phyloP scores from a whole-genome alignment of 2,329 filamentous ascomycete species.

The Aspergillus novoparasiticus region DNA sequence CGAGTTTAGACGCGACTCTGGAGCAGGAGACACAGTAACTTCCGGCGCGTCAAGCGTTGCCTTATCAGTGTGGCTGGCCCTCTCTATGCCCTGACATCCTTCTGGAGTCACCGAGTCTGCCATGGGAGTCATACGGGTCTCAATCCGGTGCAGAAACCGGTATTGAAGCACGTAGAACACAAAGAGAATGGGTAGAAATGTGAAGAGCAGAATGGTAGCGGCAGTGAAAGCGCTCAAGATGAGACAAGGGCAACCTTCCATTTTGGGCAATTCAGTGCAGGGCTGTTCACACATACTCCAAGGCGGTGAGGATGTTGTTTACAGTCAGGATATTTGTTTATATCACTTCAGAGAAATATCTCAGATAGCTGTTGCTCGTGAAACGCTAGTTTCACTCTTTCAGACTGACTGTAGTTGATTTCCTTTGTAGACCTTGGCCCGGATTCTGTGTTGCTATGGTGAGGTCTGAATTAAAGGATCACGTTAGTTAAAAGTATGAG shows the following conservation, averaged over 20 bases:
- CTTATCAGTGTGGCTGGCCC: background rate
- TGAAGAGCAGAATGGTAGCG: background rate
- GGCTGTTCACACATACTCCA: background rate
- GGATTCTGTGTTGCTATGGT: background rate
- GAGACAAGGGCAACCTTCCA: slow-evolving; percentile 15
- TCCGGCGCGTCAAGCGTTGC: background rate
- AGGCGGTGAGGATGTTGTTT: background rate
- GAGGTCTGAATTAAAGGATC: background rate
- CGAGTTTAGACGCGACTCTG: background rate
- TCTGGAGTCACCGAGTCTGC: background rate
- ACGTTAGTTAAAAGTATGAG: no score
- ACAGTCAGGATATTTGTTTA: background rate
- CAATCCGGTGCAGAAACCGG: background rate
- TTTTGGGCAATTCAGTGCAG: slow-evolving; percentile 16
- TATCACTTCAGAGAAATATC: background rate
- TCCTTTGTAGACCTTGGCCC: background rate
- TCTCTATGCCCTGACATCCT: background rate
- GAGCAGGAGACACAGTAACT: background rate
- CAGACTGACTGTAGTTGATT: background rate
- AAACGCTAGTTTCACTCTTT: background rate
- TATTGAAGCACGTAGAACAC: background rate
- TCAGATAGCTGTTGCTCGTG: background rate
- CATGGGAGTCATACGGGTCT: background rate
- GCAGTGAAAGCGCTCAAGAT: background rate
- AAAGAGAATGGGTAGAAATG: slow-evolving; percentile 1